Conservation (phyloP, 495 filamentous ascomycete species). For the Neurospora intermedia region DNA sequence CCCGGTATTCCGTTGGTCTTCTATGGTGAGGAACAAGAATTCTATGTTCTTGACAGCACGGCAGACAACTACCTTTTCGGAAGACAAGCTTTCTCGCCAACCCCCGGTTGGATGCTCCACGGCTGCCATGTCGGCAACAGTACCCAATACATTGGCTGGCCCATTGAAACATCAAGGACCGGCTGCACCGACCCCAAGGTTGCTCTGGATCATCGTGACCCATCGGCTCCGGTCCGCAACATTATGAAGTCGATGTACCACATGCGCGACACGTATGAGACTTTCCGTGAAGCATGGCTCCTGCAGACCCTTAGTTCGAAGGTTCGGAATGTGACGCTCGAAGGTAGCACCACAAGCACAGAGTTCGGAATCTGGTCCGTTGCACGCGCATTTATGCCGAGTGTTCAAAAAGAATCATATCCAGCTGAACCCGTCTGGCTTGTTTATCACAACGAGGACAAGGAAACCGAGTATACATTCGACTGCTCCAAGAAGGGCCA, state of each 20-base stretch:
- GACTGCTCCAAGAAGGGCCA: slow-evolving; percentile 41
- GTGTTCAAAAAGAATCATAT: slow-evolving; percentile 57
- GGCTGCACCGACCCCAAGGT: slow-evolving; percentile 64
- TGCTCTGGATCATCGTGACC: slow-evolving; percentile 53
- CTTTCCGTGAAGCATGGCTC: slow-evolving; percentile 52
- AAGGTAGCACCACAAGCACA: slow-evolving; percentile 40
- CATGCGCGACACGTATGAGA: slow-evolving; percentile 47
- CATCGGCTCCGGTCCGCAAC: slow-evolving; percentile 28
- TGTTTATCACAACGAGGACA: slow-evolving; percentile 53
- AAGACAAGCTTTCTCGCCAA: slow-evolving; percentile 53
- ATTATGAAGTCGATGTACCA: slow-evolving; percentile 57
- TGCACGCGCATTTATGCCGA: slow-evolving; percentile 3
- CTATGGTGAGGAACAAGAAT: slow-evolving; percentile 63
- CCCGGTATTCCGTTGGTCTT: slow-evolving; percentile 55
- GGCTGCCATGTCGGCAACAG: slow-evolving; percentile 50
- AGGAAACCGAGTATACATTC: slow-evolving; percentile 48
- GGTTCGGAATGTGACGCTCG: background rate
- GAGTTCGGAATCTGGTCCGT: slow-evolving; percentile 53
- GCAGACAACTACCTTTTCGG: slow-evolving; percentile 62
- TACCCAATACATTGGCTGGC: slow-evolving; percentile 46
- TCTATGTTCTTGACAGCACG: slow-evolving; percentile 57
- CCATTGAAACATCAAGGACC: slow-evolving; percentile 38
- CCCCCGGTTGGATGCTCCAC: slow-evolving; percentile 56
- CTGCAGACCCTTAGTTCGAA: slow-evolving; percentile 9
- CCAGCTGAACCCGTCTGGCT: slow-evolving; percentile 49